Conservation (phyloP, 495 filamentous ascomycete genomes). For the Tuber calosporum region DNA sequence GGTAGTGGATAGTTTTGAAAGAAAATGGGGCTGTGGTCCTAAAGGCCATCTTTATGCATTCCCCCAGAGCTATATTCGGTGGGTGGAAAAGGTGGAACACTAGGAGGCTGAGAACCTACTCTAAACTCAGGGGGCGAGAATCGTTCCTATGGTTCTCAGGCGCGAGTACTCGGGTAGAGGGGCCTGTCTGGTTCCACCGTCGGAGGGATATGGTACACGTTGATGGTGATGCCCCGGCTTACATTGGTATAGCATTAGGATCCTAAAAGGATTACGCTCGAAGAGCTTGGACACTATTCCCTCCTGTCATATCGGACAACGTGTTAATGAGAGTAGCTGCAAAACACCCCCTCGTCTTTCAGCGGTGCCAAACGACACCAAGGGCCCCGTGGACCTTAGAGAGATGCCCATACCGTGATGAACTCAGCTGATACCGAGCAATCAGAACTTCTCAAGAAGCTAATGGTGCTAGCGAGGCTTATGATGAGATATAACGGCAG, state of each 20-base stretch:
- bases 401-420: neutral
- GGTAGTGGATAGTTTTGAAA: neutral
- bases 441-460: neutral
- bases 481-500: neutral
- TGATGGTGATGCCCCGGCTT: neutral
- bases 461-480: neutral
- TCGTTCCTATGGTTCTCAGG: neutral
- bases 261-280: neutral
- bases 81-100: neutral
- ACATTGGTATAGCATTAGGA: neutral
- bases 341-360: neutral
- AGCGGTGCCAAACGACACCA: neutral
- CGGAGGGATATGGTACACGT: neutral
- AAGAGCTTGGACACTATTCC: neutral
- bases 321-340: neutral
- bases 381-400: neutral
- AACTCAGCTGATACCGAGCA: neutral
- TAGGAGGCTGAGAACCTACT: neutral
- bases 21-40: neutral
- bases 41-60: neutral
- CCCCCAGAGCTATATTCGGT: neutral
- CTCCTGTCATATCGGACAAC: slow-evolving; percentile 5
- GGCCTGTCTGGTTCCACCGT: neutral
- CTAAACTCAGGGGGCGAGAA: neutral
- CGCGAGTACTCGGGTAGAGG: neutral